phyloP scores from a whole-genome alignment of 1,139 yeast species.

The Suzukiozyma palmioleophila region DNA sequence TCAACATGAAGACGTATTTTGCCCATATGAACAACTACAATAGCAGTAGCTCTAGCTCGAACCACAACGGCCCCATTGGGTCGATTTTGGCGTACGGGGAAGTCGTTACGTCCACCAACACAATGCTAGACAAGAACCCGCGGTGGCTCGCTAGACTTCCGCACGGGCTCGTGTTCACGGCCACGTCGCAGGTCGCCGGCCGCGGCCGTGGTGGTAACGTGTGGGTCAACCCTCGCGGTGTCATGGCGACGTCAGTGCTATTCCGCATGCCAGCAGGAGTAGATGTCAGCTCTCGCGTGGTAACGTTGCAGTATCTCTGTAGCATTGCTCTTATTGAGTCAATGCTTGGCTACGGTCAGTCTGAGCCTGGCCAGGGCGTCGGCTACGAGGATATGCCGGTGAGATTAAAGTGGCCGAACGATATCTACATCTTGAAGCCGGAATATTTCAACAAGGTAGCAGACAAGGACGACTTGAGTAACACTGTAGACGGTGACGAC shows the following conservation, averaged over 20 bases:
- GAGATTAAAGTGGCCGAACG: slow-evolving; percentile 95
- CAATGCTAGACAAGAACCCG: slow-evolving; percentile 71
- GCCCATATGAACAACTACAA: slow-evolving; percentile 32
- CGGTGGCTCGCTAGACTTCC: slow-evolving; percentile 57
- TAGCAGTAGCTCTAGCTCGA: slow-evolving; percentile 18
- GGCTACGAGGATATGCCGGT: slow-evolving; percentile 77
- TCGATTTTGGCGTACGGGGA: slow-evolving; percentile 71
- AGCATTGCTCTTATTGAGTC: slow-evolving; percentile 84
- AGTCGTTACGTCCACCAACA: slow-evolving; percentile 83
- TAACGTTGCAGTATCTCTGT: slow-evolving; percentile 81
- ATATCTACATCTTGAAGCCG: slow-evolving; percentile 72
- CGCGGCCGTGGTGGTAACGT: slow-evolving; percentile 92
- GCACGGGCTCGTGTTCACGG: slow-evolving; percentile 67
- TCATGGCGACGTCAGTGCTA: slow-evolving; percentile 74
- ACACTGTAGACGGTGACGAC: slow-evolving; percentile 38
- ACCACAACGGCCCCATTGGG: slow-evolving; percentile 40
- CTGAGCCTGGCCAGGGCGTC: slow-evolving; percentile 32
- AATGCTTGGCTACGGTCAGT: slow-evolving; percentile 55
- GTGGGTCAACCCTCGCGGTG: slow-evolving; percentile 95
- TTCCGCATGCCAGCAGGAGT: slow-evolving; percentile 55
- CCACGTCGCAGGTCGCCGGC: slow-evolving; percentile 84
- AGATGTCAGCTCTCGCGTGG: slow-evolving; percentile 38
- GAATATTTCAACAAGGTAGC: slow-evolving; percentile 34
- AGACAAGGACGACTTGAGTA: slow-evolving; percentile 26
- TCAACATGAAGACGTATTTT: slow-evolving; percentile 59